Conservation (phyloP, 192 early-diverging fungal genomes). For the Rhizophagus sp. region DNA sequence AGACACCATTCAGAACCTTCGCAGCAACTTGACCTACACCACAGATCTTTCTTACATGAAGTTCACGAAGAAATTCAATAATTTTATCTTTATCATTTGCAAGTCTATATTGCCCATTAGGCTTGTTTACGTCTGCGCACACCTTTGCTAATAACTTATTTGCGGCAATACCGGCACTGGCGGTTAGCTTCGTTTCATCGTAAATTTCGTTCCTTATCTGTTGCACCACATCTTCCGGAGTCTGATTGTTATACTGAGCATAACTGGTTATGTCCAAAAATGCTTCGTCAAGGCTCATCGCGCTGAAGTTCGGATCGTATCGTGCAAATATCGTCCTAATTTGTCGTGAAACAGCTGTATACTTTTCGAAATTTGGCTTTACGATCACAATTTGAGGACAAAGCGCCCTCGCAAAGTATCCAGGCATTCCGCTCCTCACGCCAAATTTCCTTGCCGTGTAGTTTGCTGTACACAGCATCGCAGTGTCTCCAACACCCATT, state of each 20-base stretch:
- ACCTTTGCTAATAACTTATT: conserved; percentile 55
- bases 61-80: conserved; percentile 43
- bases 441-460: conserved; percentile 66
- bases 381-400: conserved; percentile 63
- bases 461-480: conserved; percentile 66
- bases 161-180: conserved; percentile 55
- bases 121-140: conserved; percentile 66
- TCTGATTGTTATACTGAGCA: not conserved
- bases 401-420: conserved; percentile 56
- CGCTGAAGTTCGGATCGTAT: conserved; percentile 63
- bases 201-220: conserved; percentile 57
- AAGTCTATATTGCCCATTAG: conserved; percentile 67
- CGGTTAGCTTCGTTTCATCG: conserved; percentile 43
- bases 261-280: conserved; percentile 42
- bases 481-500: conserved; percentile 60
- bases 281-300: conserved; percentile 57
- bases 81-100: conserved; percentile 41
- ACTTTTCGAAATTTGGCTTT: conserved; percentile 52
- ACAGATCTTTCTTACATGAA: conserved; percentile 58
- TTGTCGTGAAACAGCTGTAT: conserved; percentile 42
- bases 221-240: conserved; percentile 44
- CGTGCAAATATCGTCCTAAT: conserved; percentile 55
- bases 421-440: conserved; percentile 70
- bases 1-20: conserved; percentile 45
- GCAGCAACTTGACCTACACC: conserved; percentile 62